These are phyloP conservation scores for Dactylonectria estremocensis DNA, from an alignment of 2,329 filamentous ascomycete species.

Conservation along the genomic window DNA sequence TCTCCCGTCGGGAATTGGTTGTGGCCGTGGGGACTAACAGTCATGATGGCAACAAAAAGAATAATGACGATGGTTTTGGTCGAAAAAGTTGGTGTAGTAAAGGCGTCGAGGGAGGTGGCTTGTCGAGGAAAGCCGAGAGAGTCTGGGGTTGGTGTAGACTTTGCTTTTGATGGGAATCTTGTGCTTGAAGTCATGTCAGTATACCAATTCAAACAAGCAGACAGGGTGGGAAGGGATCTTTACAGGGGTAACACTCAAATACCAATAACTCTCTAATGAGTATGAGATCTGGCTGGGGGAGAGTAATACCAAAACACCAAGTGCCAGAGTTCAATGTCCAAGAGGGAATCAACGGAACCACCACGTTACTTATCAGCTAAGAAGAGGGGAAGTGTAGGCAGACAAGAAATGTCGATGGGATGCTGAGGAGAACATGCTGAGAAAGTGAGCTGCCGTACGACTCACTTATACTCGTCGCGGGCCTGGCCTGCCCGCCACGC, in stretches of 20 bases:
- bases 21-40: constrained; percentile 43
- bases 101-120: neutral
- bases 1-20: constrained; percentile 40
- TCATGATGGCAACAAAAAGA: constrained; percentile 16
- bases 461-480: constrained; percentile 42
- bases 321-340: neutral
- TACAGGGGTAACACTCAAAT: neutral
- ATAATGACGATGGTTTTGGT: too few relatives aligned
- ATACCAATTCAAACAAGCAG: neutral
- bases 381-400: constrained; percentile 25
- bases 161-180: neutral
- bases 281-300: constrained; percentile 2
- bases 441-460: constrained; percentile 41
- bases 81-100: neutral
- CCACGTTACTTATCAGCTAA: neutral
- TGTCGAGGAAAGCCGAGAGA: neutral
- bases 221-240: neutral
- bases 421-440: constrained; percentile 24
- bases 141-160: neutral
- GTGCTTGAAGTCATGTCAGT: neutral
- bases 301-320: constrained; percentile 41
- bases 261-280: neutral
- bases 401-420: constrained; percentile 17
- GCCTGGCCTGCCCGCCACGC: constrained; percentile 23
- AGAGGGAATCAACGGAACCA: neutral